Evolutionary conservation across 1,284 basidiomycete genomes (phyloP).

Genomic region (Sporisorium scitamineum): DNA sequence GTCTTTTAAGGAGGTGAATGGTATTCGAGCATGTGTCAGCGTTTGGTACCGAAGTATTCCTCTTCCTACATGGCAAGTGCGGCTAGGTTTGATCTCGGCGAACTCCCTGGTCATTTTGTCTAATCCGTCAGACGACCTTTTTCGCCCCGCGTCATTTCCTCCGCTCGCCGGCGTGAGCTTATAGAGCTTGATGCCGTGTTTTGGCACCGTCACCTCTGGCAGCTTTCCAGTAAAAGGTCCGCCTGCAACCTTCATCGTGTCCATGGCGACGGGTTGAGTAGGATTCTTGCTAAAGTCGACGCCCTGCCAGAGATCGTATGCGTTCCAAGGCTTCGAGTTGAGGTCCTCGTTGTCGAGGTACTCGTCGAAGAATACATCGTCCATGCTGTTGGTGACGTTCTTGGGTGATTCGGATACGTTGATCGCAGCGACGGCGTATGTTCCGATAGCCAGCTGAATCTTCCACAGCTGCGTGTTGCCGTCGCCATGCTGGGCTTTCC

Average conservation of each 20-base stretch:
- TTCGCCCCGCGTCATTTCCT: not conserved
- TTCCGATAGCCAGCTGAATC: slow-evolving; percentile 40
- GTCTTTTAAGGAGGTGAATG: too few species aligned
- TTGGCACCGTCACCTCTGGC: slow-evolving; percentile 20
- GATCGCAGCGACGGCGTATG: slow-evolving; percentile 43
- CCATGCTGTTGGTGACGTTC: slow-evolving; percentile 24
- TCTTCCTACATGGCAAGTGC: slow-evolving; percentile 10
- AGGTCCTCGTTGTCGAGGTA: slow-evolving; percentile 26
- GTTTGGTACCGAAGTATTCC: not conserved
- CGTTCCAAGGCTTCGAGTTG: slow-evolving; percentile 17
- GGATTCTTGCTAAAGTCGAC: slow-evolving; percentile 28
- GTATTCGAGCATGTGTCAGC: too few species aligned
- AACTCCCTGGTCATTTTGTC: slow-evolving; percentile 22
- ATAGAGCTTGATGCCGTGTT: slow-evolving; percentile 31
- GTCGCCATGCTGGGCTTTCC: slow-evolving; percentile 27
- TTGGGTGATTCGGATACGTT: slow-evolving; percentile 41
- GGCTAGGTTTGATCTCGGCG: slow-evolving; percentile 26
- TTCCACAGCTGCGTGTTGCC: slow-evolving; percentile 47
- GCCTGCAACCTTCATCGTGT: slow-evolving; percentile 20
- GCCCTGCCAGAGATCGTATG: slow-evolving; percentile 38
- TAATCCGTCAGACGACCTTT: slow-evolving; percentile 12
- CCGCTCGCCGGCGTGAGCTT: slow-evolving; percentile 10
- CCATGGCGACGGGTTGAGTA: slow-evolving; percentile 4
- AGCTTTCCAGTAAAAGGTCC: slow-evolving; percentile 14
- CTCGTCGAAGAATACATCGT: slow-evolving; percentile 39